Conservation (phyloP, 23 red algal species). For the Gracilaria gracilis region DNA sequence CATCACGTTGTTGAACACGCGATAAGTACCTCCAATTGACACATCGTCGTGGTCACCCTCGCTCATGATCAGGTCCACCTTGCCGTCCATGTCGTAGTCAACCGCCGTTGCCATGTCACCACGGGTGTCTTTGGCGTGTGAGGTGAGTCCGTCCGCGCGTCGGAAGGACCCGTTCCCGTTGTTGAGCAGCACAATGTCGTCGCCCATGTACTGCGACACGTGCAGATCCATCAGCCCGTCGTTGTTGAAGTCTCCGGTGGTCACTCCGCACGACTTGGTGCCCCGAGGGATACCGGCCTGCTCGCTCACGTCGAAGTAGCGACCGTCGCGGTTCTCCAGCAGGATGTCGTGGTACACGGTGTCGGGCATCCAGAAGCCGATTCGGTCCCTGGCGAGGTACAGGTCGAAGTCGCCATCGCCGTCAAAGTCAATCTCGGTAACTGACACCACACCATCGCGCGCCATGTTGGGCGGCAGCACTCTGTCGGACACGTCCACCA, state of each 20-base stretch:
- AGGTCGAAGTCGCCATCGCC: constrained; percentile 73
- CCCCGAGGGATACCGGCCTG: constrained; percentile 27
- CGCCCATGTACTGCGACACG: constrained; percentile 8
- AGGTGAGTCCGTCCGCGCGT: not conserved
- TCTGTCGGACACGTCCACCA: constrained; percentile 7
- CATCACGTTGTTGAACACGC: constrained; percentile 22
- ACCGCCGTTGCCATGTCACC: constrained; percentile 33
- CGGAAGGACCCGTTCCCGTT: constrained; percentile 30
- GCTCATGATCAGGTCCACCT: constrained; percentile 52
- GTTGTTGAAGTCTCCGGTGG: constrained; percentile 72
- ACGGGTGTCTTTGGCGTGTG: constrained; percentile 1
- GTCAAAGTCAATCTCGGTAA: constrained; percentile 67
- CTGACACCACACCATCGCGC: not conserved
- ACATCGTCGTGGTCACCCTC: constrained; percentile 24
- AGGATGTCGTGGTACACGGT: constrained; percentile 27
- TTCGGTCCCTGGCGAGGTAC: constrained; percentile 3
- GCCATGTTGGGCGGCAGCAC: constrained; percentile 19
- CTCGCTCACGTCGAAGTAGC: constrained; percentile 50
- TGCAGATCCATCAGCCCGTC: constrained; percentile 60
- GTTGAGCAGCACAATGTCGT: constrained; percentile 40
- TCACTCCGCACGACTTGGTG: constrained; percentile 33
- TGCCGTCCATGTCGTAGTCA: constrained; percentile 55
- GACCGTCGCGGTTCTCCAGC: constrained; percentile 43
- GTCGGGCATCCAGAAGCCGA: constrained; percentile 8
- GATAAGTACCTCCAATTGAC: constrained; percentile 23